Conservation (phyloP, 257 asterid genomes). For the Paraleonurus japonicus region DNA sequence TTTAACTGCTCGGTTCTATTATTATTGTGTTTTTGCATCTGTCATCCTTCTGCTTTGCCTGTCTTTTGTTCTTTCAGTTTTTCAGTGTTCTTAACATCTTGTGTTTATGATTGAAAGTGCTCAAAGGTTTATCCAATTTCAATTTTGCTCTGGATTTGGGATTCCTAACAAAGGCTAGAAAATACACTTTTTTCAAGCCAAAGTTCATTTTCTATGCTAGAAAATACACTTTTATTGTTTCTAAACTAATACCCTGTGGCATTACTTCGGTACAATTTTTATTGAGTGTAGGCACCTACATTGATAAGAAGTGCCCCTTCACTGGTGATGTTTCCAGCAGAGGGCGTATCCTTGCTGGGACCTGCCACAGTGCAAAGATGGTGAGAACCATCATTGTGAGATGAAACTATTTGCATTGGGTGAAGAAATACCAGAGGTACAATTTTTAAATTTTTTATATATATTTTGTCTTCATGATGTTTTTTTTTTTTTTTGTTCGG, state of each 20-base stretch:
- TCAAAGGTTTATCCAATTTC: conserved; percentile 86
- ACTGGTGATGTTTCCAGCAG: conserved; percentile 77
- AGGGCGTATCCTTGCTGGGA: conserved; percentile 82
- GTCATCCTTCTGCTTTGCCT: background rate
- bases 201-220: conserved; percentile 86
- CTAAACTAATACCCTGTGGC: too few species aligned
- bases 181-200: conserved; percentile 97
- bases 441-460: background rate
- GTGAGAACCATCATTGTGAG: conserved; percentile 69
- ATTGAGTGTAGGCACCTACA: conserved; percentile 47
- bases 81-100: too few species aligned
- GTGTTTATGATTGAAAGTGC: background rate
- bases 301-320: conserved; percentile 87
- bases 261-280: too few species aligned
- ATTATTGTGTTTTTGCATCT: background rate
- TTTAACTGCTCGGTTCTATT: too few species aligned
- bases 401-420: conserved; percentile 72
- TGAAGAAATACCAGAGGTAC: conserved; percentile 74
- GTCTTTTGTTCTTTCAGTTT: background rate
- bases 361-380: conserved; percentile 95
- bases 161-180: conserved; percentile 92
- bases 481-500: background rate
- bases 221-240: background rate
- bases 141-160: conserved; percentile 96
- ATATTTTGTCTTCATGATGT: background rate